These are phyloP conservation scores for Gossypium anomalum DNA, from an alignment of 345 rosid genomes.

Conservation along the genomic window DNA sequence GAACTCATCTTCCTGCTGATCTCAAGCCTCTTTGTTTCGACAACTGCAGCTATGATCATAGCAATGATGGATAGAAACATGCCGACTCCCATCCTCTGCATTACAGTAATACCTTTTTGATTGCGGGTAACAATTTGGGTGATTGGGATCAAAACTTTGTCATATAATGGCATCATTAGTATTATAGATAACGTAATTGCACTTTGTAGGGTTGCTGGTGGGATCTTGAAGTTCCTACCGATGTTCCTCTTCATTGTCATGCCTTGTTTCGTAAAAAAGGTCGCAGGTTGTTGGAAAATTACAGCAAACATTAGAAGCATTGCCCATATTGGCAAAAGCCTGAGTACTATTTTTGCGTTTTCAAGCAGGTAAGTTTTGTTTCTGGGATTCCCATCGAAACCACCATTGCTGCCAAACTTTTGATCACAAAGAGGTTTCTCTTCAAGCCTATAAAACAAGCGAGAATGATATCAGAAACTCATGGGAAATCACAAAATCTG, in stretches of 20 bases:
- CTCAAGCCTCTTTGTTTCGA: constrained; percentile 62
- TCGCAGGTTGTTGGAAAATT: constrained; percentile 80
- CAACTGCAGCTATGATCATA: constrained; percentile 78
- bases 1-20: constrained; percentile 26
- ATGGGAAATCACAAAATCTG: not conserved
- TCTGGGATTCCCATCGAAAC: constrained; percentile 21
- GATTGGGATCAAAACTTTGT: constrained; percentile 55
- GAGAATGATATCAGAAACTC: constrained; percentile 12
- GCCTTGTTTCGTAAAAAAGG: constrained; percentile 93
- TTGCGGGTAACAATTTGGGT: constrained; percentile 36
- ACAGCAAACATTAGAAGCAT: constrained; percentile 87
- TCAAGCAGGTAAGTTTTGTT: constrained; percentile 21
- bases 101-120: constrained; percentile 51
- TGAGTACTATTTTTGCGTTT: constrained; percentile 44
- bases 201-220: constrained; percentile 91
- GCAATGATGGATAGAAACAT: constrained; percentile 78
- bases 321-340: constrained; percentile 84
- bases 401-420: constrained; percentile 9
- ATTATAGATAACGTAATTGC: constrained; percentile 78
- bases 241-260: constrained; percentile 74
- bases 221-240: constrained; percentile 69
- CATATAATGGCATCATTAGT: constrained; percentile 78
- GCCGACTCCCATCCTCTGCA: constrained; percentile 87
- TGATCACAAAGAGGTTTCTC: constrained; percentile 68
- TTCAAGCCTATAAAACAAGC: constrained; percentile 51